Evolutionary conservation across 495 filamentous ascomycete genomes (phyloP), one percentile per base, ranked within the genome.

Genomic region (Entonaema liquescens): DNA sequence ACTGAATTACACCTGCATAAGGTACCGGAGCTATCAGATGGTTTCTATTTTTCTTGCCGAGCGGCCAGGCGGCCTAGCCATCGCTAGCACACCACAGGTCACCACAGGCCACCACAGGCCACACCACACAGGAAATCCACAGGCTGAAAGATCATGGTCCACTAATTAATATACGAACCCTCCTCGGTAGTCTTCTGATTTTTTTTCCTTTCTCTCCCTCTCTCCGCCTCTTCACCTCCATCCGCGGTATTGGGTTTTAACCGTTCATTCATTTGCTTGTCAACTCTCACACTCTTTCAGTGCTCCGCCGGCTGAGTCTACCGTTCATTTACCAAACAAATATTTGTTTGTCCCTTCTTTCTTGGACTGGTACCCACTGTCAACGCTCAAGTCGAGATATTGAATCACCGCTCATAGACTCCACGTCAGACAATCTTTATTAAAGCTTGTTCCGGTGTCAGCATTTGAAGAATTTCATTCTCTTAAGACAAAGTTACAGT

Each of bases 241-340:
- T 66, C 62, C 65, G 70, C 49, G 71, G 58, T 60, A 57, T 65
- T 71, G 65, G 70, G 68, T 62, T 66, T 63, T 36, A 42, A 31
- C 60, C 60, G 19, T 73, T 76, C 71, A 40, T 74, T 76, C 71
- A 52, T 71, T 76, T 78, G 49, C 67, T 62, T 74, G 62, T 62
- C 69, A 59, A 33, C 38, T 69, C 67, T 21, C 19, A 47, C 72
- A 47, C 60, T 74, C 62, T 63, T 75, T 72, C 62, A 57, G 15
- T 65, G 60, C 49, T 74, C 65, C 71, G 77, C 74, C 72, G 79
- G 79, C 79, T 81, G 74, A 77, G 79, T 78, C 76, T 64, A 73
- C 70, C 76, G 62, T 68, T 79, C 77, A 71, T 80, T 83, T 73
- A 40, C 50, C 71, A 74, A 72, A 74, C 75, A 73, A 62, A 7